Base-by-base conservation (phyloP, 2,329 filamentous ascomycete species). In the Cucurbitaria berberidis region DNA sequence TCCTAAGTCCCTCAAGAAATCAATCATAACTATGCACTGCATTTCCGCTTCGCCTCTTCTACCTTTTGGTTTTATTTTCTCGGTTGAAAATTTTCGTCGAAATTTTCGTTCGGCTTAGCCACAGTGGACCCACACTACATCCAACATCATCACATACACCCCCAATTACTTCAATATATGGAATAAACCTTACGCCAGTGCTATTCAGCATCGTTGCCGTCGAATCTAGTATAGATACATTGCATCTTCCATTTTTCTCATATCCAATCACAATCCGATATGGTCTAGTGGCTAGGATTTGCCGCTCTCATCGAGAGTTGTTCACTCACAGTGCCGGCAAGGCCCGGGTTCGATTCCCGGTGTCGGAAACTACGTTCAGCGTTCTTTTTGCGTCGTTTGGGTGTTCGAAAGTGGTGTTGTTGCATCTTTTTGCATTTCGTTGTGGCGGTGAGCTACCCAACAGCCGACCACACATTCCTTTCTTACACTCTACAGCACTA, bases 251-350 rank as follows among this genome's bases (percentile, higher is more conserved):
- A 2, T 2, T 5, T 38, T 0, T 3, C 5, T 24, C 32, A 8
- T 35, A 57, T 54, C 46, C 19, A 54, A 54, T 36, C 43, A 35
- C 3, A 26, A 13, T 57, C 54, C 54, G 54, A 57, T 45, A 57
- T 57, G 54, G 54, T 58, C 51, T 55, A 55, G 51, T 55, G 52
- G 52, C 52, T 58, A 55, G 52, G 51, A 58, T 58, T 55, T 55
- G 52, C 55, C 55, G 52, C 54, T 57, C 51, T 57, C 55, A 57
- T 46, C 34, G 44, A 53, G 50, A 53, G 53, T 53, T 18, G 38
- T n/a, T n/a, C n/a, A n/a, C n/a, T n/a, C n/a, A n/a, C n/a, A 55
- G 55, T 45, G 55, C 55, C 55, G 55, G 54, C 54, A 57, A 57
- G 54, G 54, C 54, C 54, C 54, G 54, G 54, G 53, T 53, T 56